These are phyloP conservation scores for Candida andamanensis DNA, from an alignment of 805 yeast species.

Conservation along the genomic window DNA sequence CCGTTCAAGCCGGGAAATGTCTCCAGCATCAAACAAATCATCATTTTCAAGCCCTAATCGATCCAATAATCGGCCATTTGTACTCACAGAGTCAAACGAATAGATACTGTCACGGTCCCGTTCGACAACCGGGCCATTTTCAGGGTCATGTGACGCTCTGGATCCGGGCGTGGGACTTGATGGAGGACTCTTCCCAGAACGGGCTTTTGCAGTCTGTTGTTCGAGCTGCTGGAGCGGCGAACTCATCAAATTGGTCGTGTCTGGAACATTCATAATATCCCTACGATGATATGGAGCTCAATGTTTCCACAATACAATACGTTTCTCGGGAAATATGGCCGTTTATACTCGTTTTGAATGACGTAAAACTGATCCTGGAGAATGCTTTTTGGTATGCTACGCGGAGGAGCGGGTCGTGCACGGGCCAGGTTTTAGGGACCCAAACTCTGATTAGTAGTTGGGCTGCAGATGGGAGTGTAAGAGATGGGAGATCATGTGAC, in stretches of 20 bases:
- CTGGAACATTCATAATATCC: not conserved
- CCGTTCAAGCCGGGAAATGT: constrained; percentile 6
- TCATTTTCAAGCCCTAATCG: constrained; percentile 26
- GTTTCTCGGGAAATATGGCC: too few species aligned
- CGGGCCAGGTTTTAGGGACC: too few species aligned
- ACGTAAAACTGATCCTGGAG: too few species aligned
- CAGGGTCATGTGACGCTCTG: constrained; percentile 2
- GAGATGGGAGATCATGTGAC: too few species aligned
- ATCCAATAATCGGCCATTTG: constrained; percentile 38
- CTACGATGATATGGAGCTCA: too few species aligned
- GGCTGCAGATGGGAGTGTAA: too few species aligned
- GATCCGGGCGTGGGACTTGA: constrained; percentile 4
- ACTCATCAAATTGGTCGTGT: constrained; percentile 7
- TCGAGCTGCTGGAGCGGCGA: constrained; percentile 21
- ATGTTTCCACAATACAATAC: too few species aligned
- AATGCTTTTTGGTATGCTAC: too few species aligned
- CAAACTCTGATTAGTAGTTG: too few species aligned
- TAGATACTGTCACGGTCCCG: constrained; percentile 34
- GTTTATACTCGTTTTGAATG: too few species aligned
- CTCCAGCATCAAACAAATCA: constrained; percentile 16
- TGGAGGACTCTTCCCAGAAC: constrained; percentile 5
- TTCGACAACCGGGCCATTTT: not conserved
- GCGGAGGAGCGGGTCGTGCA: too few species aligned
- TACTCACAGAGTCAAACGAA: constrained; percentile 40
- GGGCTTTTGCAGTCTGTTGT: constrained; percentile 15